These are phyloP conservation scores for Orychophragmus violaceus DNA, from an alignment of 345 rosid genomes.

Conservation along the genomic window DNA sequence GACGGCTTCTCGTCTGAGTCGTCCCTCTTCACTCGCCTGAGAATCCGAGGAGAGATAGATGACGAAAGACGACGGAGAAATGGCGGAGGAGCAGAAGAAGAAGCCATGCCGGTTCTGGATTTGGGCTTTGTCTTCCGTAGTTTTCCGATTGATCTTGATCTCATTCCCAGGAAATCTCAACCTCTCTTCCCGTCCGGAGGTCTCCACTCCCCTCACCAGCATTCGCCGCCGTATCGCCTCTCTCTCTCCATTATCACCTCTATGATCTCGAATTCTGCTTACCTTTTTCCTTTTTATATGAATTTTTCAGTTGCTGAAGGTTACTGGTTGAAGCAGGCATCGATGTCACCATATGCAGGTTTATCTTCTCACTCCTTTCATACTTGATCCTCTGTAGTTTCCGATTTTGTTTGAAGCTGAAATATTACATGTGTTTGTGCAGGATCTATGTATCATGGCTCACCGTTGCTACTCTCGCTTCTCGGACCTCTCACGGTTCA, in stretches of 20 bases:
- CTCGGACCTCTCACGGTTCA: conserved; percentile 75
- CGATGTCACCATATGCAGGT: conserved; percentile 94
- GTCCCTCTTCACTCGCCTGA: conserved; percentile 28
- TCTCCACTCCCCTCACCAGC: conserved; percentile 93
- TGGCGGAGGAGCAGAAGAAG: conserved; percentile 21
- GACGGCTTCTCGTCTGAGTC: neutral
- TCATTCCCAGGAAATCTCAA: conserved; percentile 55
- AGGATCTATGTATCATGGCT: conserved; percentile 99
- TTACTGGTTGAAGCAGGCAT: conserved; percentile 89
- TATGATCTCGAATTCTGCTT: neutral
- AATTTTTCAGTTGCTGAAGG: conserved; percentile 82
- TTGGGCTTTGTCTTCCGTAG: conserved; percentile 43
- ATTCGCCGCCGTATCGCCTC: conserved; percentile 73
- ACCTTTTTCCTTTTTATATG: neutral
- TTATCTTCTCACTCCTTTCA: neutral
- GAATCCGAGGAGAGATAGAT: conserved; percentile 13
- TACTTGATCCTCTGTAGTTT: neutral
- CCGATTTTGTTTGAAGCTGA: neutral
- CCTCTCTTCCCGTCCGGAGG: conserved; percentile 83
- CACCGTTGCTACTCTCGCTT: conserved; percentile 72
- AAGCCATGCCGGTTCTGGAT: conserved; percentile 40
- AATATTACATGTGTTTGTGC: too few species aligned
- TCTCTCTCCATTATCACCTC: neutral
- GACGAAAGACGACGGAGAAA: conserved; percentile 25
- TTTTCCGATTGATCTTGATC: conserved; percentile 47